phyloP scores from a whole-genome alignment of 305 asterid genomes.

The Ilex paraguariensis region DNA sequence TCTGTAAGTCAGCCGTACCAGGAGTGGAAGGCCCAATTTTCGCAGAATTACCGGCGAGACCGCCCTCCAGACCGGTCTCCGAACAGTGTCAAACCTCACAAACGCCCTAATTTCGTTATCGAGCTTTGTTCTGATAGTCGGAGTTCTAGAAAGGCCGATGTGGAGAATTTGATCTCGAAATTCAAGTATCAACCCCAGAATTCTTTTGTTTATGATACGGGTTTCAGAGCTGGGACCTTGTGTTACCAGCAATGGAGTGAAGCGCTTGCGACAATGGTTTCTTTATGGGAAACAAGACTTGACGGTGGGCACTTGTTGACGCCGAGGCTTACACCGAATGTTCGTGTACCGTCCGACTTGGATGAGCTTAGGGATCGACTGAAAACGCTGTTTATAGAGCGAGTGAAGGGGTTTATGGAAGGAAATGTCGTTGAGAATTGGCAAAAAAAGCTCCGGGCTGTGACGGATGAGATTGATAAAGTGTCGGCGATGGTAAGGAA shows the following conservation, averaged over 20 bases:
- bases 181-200: slow-evolving; percentile 39
- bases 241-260: slow-evolving; percentile 67
- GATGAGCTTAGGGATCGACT: slow-evolving; percentile 46
- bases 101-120: slow-evolving; percentile 43
- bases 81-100: slow-evolving; percentile 14
- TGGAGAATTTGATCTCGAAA: slow-evolving; percentile 21
- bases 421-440: slow-evolving; percentile 47
- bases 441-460: slow-evolving; percentile 31
- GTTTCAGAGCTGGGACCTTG: slow-evolving; percentile 21
- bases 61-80: slow-evolving; percentile 20
- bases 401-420: slow-evolving; percentile 34
- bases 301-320: slow-evolving; percentile 19
- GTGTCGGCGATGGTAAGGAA: slow-evolving; percentile 6
- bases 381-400: slow-evolving; percentile 38
- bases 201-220: slow-evolving; percentile 2
- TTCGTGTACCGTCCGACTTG: slow-evolving; percentile 55
- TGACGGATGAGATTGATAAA: slow-evolving; percentile 23
- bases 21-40: not conserved
- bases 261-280: slow-evolving; percentile 52
- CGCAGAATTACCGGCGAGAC: slow-evolving; percentile 10
- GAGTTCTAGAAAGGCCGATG: slow-evolving; percentile 10
- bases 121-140: slow-evolving; percentile 28
- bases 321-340: slow-evolving; percentile 34
- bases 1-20: not conserved
- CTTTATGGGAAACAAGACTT: slow-evolving; percentile 57